These are phyloP conservation scores for Luffa aegyptiaca DNA, from an alignment of 306 rosid genomes.

Conservation along the genomic window DNA sequence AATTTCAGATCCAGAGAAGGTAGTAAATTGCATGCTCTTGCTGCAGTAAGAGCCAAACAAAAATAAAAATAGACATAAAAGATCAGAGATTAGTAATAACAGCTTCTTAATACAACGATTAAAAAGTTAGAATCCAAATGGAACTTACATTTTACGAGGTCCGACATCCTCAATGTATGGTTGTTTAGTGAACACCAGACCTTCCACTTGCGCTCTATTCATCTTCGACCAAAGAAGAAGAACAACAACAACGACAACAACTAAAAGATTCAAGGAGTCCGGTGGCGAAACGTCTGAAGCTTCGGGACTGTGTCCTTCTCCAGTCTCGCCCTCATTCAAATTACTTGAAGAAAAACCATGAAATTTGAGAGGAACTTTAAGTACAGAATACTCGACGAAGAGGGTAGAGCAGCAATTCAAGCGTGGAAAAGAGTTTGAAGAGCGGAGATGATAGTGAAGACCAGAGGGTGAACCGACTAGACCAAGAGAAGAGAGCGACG, in stretches of 20 bases:
- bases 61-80: background rate
- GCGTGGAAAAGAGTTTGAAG: background rate
- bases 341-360: background rate
- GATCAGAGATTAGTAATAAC: background rate
- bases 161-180: slow-evolving; percentile 71
- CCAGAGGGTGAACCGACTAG: background rate
- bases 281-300: background rate
- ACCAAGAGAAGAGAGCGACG: background rate
- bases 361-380: background rate
- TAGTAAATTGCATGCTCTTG: slow-evolving; percentile 45
- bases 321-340: background rate
- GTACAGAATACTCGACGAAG: background rate
- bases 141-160: slow-evolving; percentile 47
- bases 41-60: slow-evolving; percentile 27
- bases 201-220: slow-evolving; percentile 32
- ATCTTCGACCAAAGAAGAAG: slow-evolving; percentile 10
- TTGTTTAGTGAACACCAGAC: slow-evolving; percentile 52
- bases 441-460: background rate
- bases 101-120: background rate
- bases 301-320: background rate
- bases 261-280: background rate
- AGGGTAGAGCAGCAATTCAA: background rate
- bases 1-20: slow-evolving; percentile 57
- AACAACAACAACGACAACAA: background rate
- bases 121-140: background rate